These are phyloP conservation scores for Primulina huaijiensis DNA, from an alignment of 257 asterid species.

Conservation along the genomic window DNA sequence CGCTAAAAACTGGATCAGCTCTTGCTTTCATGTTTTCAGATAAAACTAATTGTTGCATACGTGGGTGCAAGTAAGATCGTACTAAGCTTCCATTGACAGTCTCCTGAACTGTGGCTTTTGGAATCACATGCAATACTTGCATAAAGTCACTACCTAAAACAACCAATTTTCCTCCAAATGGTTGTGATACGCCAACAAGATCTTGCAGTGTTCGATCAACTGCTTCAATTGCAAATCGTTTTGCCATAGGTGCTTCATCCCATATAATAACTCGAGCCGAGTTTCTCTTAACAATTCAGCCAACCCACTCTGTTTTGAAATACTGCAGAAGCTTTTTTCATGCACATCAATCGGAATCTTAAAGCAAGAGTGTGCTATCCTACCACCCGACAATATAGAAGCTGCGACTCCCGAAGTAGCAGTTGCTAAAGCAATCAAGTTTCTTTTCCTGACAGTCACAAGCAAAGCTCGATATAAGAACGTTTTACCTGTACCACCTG, in stretches of 20 bases:
- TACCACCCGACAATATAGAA: neutral
- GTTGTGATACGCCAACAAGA: no score
- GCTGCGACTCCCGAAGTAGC: conserved; percentile 12
- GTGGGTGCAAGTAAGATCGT: no score
- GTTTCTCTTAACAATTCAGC: neutral
- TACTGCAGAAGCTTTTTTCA: no score
- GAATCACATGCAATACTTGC: no score
- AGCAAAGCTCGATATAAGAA: conserved; percentile 16
- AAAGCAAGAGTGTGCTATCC: conserved; percentile 17
- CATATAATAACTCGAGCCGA: conserved; percentile 6
- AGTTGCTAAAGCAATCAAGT: conserved; percentile 11
- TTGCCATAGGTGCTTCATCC: conserved; percentile 19
- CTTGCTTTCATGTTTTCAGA: no score
- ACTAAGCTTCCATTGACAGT: no score
- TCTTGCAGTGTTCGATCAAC: neutral
- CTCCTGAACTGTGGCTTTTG: no score
- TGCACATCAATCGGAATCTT: conserved; percentile 15
- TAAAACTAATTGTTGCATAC: no score
- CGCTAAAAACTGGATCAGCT: neutral
- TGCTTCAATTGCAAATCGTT: neutral
- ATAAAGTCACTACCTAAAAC: neutral
- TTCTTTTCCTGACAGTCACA: neutral
- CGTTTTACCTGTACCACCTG: neutral
- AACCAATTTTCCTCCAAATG: no score
- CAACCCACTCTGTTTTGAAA: no score